Evolutionary conservation across 2,329 filamentous ascomycete species (phyloP).

Genomic region (Aspergillus sclerotialis): DNA sequence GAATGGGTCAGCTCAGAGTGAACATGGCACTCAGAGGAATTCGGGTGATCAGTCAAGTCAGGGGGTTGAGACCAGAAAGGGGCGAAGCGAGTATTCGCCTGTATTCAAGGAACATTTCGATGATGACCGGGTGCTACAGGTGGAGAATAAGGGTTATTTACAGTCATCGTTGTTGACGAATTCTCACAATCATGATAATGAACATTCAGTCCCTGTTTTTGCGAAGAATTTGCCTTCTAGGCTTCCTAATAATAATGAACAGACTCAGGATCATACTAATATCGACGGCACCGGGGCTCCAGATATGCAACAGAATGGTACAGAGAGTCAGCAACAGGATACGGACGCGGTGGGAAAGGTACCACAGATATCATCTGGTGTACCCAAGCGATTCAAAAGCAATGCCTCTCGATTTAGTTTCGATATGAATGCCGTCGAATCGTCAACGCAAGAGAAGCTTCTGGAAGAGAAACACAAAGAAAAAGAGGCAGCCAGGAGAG

Average conservation of each 20-base stretch:
- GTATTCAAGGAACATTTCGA: slow-evolving; percentile 57
- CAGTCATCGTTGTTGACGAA: slow-evolving; percentile 33
- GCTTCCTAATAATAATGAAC: slow-evolving; percentile 18
- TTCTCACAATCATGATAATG: slow-evolving; percentile 18
- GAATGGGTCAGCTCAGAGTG: slow-evolving; percentile 10
- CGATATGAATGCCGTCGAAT: slow-evolving; percentile 53
- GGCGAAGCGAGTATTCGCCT: slow-evolving; percentile 45
- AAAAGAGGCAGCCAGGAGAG: slow-evolving; percentile 41
- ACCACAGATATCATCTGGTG: slow-evolving; percentile 21
- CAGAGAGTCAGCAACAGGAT: slow-evolving; percentile 19
- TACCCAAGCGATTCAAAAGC: slow-evolving; percentile 46
- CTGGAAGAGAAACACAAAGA: slow-evolving; percentile 57
- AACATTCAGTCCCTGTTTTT: slow-evolving; percentile 35
- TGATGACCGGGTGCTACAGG: slow-evolving; percentile 38
- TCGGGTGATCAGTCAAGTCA: slow-evolving; percentile 9
- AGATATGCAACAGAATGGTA: too few relatives aligned
- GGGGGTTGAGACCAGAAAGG: slow-evolving; percentile 22
- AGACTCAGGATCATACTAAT: not conserved
- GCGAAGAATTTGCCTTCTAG: slow-evolving; percentile 36
- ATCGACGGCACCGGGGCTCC: too few relatives aligned
- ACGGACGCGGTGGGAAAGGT: slow-evolving; percentile 25
- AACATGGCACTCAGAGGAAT: slow-evolving; percentile 4
- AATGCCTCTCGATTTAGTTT: slow-evolving; percentile 60
- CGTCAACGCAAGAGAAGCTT: slow-evolving; percentile 53
- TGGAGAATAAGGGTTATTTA: slow-evolving; percentile 37